A percentile compares a stretch with the other conserved stretches of the same genome.
Conservation (phyloP, 345 rosid species). For the Cardiospermum halicacabum region DNA sequence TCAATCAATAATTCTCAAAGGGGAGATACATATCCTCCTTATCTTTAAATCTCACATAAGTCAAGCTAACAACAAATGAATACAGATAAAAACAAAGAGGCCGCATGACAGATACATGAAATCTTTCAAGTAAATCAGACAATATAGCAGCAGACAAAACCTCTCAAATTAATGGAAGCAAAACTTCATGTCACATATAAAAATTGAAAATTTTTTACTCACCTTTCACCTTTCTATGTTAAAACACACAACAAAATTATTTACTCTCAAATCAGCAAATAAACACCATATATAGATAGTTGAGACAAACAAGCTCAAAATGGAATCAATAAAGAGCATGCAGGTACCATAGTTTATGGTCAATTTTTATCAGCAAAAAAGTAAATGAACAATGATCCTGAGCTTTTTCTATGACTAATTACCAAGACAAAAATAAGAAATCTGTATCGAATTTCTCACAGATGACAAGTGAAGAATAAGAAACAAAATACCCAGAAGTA, state of each 20-base stretch:
- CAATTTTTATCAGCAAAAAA: no score
- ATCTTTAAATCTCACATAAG: neutral
- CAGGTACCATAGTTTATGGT: no score
- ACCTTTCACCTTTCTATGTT: conserved; percentile 6
- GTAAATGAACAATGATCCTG: no score
- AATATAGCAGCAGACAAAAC: neutral
- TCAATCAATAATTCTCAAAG: conserved; percentile 19
- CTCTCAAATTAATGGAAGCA: neutral
- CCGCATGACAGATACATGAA: neutral
- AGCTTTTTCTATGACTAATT: no score
- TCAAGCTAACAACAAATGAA: neutral
- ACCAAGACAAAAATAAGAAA: no score
- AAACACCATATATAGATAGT: neutral
- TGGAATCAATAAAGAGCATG: no score
- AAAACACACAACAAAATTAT: no score
- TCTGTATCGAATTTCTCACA: no score
- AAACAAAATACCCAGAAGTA: neutral
- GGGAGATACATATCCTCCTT: conserved; percentile 4
- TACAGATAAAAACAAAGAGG: neutral
- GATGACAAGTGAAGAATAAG: neutral
- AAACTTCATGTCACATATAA: neutral
- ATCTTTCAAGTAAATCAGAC: neutral
- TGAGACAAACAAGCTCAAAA: no score
- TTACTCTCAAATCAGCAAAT: no score
- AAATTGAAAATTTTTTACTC: conserved; percentile 11